phyloP scores from a whole-genome alignment of 768 basidiomycete species.

The Phaffia tasmanica region DNA sequence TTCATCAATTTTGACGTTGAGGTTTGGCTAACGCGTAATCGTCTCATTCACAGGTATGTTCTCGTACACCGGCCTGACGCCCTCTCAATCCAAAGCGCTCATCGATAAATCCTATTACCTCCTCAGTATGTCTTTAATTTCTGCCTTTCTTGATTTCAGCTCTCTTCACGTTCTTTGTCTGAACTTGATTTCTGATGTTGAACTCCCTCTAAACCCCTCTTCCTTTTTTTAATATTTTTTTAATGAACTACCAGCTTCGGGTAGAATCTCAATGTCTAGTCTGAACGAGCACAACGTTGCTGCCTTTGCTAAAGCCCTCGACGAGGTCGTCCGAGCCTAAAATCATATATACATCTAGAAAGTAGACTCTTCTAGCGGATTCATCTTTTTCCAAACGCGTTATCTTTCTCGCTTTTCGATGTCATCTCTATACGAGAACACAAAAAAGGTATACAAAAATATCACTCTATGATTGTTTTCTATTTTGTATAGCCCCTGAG shows the following conservation, averaged over 20 bases:
- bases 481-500: too few relatives aligned
- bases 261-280: slow-evolving; percentile 90
- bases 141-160: too few relatives aligned
- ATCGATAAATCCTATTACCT: slow-evolving; percentile 65
- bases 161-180: slow-evolving; percentile 30
- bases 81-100: slow-evolving; percentile 64
- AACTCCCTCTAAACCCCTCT: slow-evolving; percentile 10
- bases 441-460: too few relatives aligned
- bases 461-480: too few relatives aligned
- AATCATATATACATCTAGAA: too few relatives aligned
- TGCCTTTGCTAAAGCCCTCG: slow-evolving; percentile 29
- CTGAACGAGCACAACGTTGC: slow-evolving; percentile 66
- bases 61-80: slow-evolving; percentile 25
- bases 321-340: slow-evolving; percentile 28
- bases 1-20: too few relatives aligned
- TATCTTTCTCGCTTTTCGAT: too few relatives aligned
- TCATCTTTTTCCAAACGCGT: too few relatives aligned
- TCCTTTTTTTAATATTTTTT: slow-evolving; percentile 26
- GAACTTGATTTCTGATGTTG: slow-evolving; percentile 2
- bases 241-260: slow-evolving; percentile 35
- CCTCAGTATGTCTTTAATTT: slow-evolving; percentile 30
- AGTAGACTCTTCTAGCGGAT: too few relatives aligned
- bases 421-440: too few relatives aligned
- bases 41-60: slow-evolving; percentile 1
- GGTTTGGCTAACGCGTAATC: too few relatives aligned